phyloP scores from a whole-genome alignment of 495 filamentous ascomycete species.

The Geopyxis carbonaria region DNA sequence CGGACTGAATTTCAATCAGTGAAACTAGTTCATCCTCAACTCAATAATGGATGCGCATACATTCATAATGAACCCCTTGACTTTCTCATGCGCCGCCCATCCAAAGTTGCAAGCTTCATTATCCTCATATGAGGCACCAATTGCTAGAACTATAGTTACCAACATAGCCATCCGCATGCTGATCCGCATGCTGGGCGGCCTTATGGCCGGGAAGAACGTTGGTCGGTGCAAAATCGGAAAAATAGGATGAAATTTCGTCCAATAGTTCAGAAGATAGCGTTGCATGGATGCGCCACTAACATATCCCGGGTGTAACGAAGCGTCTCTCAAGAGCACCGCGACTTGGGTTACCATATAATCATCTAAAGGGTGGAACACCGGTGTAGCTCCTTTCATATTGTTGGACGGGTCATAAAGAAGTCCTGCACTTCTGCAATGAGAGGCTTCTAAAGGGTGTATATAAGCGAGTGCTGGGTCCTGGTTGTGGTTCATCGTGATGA shows the following conservation, averaged over 20 bases:
- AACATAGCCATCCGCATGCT: conserved; percentile 32
- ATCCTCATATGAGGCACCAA: conserved; percentile 23
- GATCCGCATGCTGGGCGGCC: too few relatives aligned
- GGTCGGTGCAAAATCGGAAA: conserved; percentile 37
- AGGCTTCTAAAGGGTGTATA: conserved; percentile 19
- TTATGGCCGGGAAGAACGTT: conserved; percentile 33
- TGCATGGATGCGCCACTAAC: conserved; percentile 22
- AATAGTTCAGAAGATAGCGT: conserved; percentile 23
- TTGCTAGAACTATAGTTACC: conserved; percentile 23
- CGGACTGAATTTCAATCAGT: conserved; percentile 14
- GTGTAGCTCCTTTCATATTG: conserved; percentile 9
- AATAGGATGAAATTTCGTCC: conserved; percentile 31
- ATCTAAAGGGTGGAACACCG: conserved; percentile 23
- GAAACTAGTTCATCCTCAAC: background rate
- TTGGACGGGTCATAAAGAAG: conserved; percentile 16
- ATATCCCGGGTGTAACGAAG: conserved; percentile 17
- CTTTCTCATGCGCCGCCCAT: conserved; percentile 24
- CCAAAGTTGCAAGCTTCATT: conserved; percentile 23
- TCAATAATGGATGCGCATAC: conserved; percentile 2
- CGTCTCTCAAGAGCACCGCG: conserved; percentile 17
- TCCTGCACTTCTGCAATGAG: conserved; percentile 18
- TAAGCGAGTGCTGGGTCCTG: conserved; percentile 17
- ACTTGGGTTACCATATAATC: conserved; percentile 19
- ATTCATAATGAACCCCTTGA: conserved; percentile 20
- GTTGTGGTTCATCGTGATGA: conserved; percentile 20